Base-by-base conservation (phyloP, 768 basidiomycete genomes). In the Tricholoma bakamatsutake region DNA sequence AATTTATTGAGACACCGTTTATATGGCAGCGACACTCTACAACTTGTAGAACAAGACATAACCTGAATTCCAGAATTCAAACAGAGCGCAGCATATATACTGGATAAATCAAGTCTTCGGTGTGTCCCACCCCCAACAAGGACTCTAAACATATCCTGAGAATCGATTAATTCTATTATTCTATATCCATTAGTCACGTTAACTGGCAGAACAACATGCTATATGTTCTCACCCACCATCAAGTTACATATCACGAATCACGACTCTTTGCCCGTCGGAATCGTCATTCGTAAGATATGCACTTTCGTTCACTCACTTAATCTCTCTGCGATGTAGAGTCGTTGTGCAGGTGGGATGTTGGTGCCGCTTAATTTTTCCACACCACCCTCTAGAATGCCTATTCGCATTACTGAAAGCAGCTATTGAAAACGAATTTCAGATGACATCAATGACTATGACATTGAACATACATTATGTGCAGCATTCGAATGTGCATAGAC, bases 401-500 rank as follows among this genome's bases (percentile, higher is more conserved):
- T 81, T n/a, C 87, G 78, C 83, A 85, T 84, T 84, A 88, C 88
- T 0, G 88, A 77, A 35, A 93, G 77, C 17, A 90, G 74, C 82
- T 64, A 24, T 78, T 48, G 34, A 17, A 21, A 48, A 31, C 30
- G n/a, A 31, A 8, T 17, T 30, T 48, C 13, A 12, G 28, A 17
- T 30, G 7, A 10, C 8, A 17, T 48, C n/a, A 24, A 30, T 30
- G 46, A 17, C 46, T 7, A 48, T n/a, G 46, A 12, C 15, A 12
- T 48, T n/a, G n/a, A 18, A 71, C 82, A 58, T 65, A 85, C 85
- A 59, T 88, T 89, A 67, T 88, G 85, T 8, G 90, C 90, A 4
- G 88, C 90, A 68, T 90, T 88, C 11, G 87, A 89, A 65, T 93
- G 90, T 33, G 83, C 78, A 69, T 92, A 90, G 2, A 86, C 74